Base-by-base conservation (phyloP, 768 basidiomycete species). In the Tylopilus rubrobrunneus region DNA sequence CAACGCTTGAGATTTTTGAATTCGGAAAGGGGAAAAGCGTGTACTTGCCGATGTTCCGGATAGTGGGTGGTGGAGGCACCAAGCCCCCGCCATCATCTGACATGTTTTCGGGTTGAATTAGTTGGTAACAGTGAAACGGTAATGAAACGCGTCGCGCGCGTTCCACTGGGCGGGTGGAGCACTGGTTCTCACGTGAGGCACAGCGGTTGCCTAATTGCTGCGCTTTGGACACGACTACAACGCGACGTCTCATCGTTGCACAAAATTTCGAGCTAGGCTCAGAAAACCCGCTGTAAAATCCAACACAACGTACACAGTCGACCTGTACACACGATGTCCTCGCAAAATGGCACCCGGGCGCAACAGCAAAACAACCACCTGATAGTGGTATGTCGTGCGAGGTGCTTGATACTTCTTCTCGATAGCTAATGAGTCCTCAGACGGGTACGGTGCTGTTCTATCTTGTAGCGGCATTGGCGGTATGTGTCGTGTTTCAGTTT, bases 381-480 rank as follows among this genome's bases (percentile, higher is more conserved):
- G 46, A 66, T 67, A 10, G 70, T 72, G 39, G 69, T 71, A 62
- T 53, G 71, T 62, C 43, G 33, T 53, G 33, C 44, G 6, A 31
- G 42, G 12, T 36, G 19, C 29, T 37, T 53, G 51, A 36, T 48
- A 7, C 17, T 23, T 28, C 31, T 34, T 58, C 21, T 57, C n/a
- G 28, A 34, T 5, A 29, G 36, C 56, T 60, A 19, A 62, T 54
- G 46, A 25, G 28, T 9, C 25, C 39, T 49, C 62, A 92, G 90
- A 79, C 72, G 36, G 86, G 80, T 43, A 89, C 90, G 8, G 89
- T 94, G 8, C 66, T 78, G 12, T 95, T 95, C 72, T 95, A 95
- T 67, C 81, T 95, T 52, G 80, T 92, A n/a, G 91, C 92, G 51
- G 92, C 92, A 23, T 72, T 94, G 53, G 79, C 88, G 65, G 92